Percentiles rank a stretch among this genome's conserved stretches.
Evolutionary conservation across 192 early-diverging fungal genomes (phyloP).

Genomic region (Ambispora gerdemannii): DNA sequence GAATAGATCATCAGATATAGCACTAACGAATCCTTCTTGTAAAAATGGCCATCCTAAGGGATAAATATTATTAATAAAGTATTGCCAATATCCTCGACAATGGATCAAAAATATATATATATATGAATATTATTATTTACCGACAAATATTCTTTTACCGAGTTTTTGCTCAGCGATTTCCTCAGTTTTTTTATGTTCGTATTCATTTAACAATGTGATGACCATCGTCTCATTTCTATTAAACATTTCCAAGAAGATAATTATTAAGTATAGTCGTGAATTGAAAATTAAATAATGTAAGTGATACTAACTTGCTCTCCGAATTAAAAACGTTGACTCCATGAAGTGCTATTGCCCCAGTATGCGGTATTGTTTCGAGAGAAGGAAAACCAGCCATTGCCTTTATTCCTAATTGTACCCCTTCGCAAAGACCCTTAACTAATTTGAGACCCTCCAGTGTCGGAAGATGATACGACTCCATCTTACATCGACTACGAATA

Average conservation of each 20-base stretch:
- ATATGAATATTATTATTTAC: slow-evolving; percentile 27
- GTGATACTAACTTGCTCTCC: slow-evolving; percentile 58
- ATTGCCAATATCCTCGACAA: neutral
- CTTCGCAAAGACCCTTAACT: slow-evolving; percentile 58
- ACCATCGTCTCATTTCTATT: slow-evolving; percentile 69
- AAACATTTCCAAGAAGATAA: no score
- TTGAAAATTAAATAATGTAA: no score
- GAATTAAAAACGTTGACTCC: slow-evolving; percentile 83
- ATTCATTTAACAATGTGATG: slow-evolving; percentile 55
- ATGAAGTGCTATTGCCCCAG: slow-evolving; percentile 66
- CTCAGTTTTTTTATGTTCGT: slow-evolving; percentile 50
- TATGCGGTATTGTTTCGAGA: slow-evolving; percentile 74
- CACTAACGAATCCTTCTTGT: slow-evolving; percentile 71
- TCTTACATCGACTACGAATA: slow-evolving; percentile 46
- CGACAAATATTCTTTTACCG: slow-evolving; percentile 63
- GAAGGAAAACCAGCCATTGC: slow-evolving; percentile 86
- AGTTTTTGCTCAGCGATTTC: slow-evolving; percentile 54
- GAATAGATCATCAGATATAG: slow-evolving; percentile 69
- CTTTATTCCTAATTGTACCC: slow-evolving; percentile 58
- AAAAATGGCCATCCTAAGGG: slow-evolving; percentile 82
- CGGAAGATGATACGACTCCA: slow-evolving; percentile 59
- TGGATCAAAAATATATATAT: neutral
- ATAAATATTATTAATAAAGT: neutral
- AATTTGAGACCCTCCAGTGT: slow-evolving; percentile 55
- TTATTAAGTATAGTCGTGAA: no score